Conservation (phyloP, 768 basidiomycete species). For the Myochromella boudieri region DNA sequence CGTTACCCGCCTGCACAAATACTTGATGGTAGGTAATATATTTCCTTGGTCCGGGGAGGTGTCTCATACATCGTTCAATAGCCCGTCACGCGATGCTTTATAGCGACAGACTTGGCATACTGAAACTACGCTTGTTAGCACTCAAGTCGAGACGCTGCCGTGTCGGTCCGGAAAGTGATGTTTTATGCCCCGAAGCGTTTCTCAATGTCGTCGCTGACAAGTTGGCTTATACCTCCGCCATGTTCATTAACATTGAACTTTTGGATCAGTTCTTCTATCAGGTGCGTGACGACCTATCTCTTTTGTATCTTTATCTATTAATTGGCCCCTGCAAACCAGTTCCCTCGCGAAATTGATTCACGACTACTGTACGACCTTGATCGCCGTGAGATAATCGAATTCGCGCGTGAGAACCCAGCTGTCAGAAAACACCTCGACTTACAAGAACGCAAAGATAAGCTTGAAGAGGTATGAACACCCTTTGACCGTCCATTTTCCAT, state of each 20-base stretch:
- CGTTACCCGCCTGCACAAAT: constrained; percentile 91
- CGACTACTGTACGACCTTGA: constrained; percentile 92
- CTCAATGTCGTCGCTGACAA: constrained; percentile 96
- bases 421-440: constrained; percentile 87
- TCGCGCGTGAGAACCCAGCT: constrained; percentile 94
- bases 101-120: constrained; percentile 72
- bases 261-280: constrained; percentile 99
- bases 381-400: constrained; percentile 82
- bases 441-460: constrained; percentile 95
- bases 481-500: neutral
- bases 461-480: constrained; percentile 72
- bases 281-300: constrained; percentile 40
- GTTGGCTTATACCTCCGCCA: constrained; percentile 90
- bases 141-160: constrained; percentile 89
- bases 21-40: constrained; percentile 70
- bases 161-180: constrained; percentile 82
- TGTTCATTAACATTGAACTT: constrained; percentile 99
- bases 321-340: constrained; percentile 46
- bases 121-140: constrained; percentile 84
- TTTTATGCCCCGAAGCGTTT: constrained; percentile 96
- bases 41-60: neutral
- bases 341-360: constrained; percentile 97
- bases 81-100: constrained; percentile 93
- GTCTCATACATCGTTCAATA: constrained; percentile 30
- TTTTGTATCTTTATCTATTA: no score